Percentiles rank a stretch among this genome's conserved stretches.
phyloP scores from a whole-genome alignment of 495 filamentous ascomycete species.

The Annulohypoxylon maeteangense region DNA sequence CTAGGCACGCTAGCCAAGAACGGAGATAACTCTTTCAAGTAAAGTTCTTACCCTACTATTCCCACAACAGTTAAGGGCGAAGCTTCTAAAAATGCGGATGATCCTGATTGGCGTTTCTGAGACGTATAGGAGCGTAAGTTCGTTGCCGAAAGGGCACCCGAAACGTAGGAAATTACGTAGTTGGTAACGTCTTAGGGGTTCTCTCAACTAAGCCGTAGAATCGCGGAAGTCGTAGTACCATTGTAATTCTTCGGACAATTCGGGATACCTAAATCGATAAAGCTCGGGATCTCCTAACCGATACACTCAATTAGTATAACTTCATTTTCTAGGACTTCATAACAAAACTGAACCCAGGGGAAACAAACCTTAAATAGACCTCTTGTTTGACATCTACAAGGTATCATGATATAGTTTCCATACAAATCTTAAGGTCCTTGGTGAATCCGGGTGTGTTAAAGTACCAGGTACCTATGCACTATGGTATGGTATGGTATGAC shows the following conservation, averaged over 20 bases:
- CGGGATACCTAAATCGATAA: conserved; percentile 4
- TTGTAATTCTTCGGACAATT: not conserved
- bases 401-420: not conserved
- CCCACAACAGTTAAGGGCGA: conserved; percentile 10
- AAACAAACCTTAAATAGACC: not conserved
- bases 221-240: not conserved
- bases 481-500: not conserved
- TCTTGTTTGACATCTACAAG: not conserved
- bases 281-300: not conserved
- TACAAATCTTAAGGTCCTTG: not conserved
- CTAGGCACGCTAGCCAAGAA: not conserved
- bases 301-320: not conserved
- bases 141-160: not conserved
- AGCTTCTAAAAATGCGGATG: not conserved
- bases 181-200: not conserved
- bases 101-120: conserved; percentile 11
- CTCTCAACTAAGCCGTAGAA: conserved; percentile 2
- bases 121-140: not conserved
- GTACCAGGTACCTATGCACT: not conserved
- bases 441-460: not conserved
- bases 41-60: conserved; percentile 19
- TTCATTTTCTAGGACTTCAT: not conserved
- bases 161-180: conserved; percentile 20
- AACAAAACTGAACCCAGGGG: not conserved
- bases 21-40: conserved; percentile 11